A percentile compares a stretch with the other conserved stretches of the same genome.
Conservation (phyloP, 768 basidiomycete species). For the Boletus rubroflammeus region DNA sequence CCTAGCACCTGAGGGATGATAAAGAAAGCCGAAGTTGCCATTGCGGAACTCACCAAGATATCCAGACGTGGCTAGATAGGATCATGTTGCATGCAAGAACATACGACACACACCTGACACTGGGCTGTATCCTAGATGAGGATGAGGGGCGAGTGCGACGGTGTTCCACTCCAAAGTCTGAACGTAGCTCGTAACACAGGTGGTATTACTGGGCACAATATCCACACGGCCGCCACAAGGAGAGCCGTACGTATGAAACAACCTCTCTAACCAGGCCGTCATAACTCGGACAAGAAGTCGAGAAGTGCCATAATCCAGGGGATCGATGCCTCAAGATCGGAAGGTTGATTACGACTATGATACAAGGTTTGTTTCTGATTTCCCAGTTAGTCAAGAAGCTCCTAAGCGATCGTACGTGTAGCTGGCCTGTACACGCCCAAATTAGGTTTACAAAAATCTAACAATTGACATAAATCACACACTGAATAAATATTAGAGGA, state of each 20-base stretch:
- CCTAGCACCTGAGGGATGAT: neutral
- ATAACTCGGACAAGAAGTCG: neutral
- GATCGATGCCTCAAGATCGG: neutral
- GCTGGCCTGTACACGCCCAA: too few species aligned
- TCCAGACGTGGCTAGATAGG: neutral
- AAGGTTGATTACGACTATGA: neutral
- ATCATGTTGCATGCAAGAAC: neutral
- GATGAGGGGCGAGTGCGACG: neutral
- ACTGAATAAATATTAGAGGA: too few species aligned
- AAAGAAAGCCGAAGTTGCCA: neutral
- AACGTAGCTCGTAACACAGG: neutral
- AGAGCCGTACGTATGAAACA: neutral
- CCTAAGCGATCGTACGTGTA: neutral
- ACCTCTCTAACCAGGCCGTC: neutral
- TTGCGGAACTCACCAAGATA: neutral
- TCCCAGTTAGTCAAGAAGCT: slow-evolving; percentile 2
- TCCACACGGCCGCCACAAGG: slow-evolving; percentile 12
- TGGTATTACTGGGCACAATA: neutral
- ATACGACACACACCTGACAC: neutral
- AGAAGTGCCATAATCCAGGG: neutral
- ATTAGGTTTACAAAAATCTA: too few species aligned
- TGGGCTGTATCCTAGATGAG: neutral
- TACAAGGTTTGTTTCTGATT: neutral
- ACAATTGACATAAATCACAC: too few species aligned
- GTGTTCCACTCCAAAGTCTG: neutral